These are phyloP conservation scores for Fomitopsis pinicola DNA, from an alignment of 1,284 basidiomycete genomes.

Conservation along the genomic window DNA sequence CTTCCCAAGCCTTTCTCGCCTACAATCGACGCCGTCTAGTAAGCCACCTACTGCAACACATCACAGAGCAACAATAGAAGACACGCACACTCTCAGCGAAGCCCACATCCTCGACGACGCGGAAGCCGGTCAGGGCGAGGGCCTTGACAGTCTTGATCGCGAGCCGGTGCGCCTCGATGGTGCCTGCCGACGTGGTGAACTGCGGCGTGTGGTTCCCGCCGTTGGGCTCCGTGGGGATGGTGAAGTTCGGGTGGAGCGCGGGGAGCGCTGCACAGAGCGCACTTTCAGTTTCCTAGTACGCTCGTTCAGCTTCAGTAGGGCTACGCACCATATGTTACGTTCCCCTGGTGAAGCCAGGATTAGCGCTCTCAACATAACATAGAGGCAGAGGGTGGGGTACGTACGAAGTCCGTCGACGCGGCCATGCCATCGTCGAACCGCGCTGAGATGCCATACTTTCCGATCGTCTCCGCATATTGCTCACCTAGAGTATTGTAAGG, in stretches of 20 bases:
- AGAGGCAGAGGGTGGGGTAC: slow-evolving; percentile 18
- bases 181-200: slow-evolving; percentile 52
- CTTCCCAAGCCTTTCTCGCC: slow-evolving; percentile 8
- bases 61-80: background rate
- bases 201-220: slow-evolving; percentile 63
- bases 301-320: background rate
- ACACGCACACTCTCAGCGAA: slow-evolving; percentile 34
- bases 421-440: slow-evolving; percentile 52
- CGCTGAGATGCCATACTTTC: slow-evolving; percentile 46
- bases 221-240: slow-evolving; percentile 50
- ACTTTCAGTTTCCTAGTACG: background rate
- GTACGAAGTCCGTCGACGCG: slow-evolving; percentile 72
- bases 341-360: slow-evolving; percentile 39
- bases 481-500: slow-evolving; percentile 32
- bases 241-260: slow-evolving; percentile 23
- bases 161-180: slow-evolving; percentile 50
- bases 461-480: slow-evolving; percentile 52
- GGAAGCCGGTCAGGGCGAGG: slow-evolving; percentile 53
- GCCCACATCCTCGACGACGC: slow-evolving; percentile 50
- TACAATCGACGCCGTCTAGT: background rate
- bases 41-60: background rate
- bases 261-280: slow-evolving; percentile 14
- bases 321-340: slow-evolving; percentile 52
- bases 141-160: slow-evolving; percentile 55
- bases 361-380: too few relatives aligned